phyloP scores from a whole-genome alignment of 257 asterid genomes.

The Solanum ahanhuiri region DNA sequence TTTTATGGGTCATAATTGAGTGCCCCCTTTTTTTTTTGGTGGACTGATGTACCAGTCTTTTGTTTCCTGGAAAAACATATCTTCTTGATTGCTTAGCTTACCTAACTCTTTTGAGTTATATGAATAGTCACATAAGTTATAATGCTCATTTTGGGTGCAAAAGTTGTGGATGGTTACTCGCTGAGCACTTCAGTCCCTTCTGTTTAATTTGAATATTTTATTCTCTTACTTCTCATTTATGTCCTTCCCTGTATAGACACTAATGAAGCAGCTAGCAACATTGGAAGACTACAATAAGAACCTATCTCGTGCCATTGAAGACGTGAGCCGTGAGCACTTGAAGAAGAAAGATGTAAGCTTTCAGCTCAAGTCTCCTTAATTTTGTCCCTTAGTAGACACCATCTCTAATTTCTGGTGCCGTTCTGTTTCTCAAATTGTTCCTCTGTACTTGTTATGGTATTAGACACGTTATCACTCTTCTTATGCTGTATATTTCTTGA shows the following conservation, averaged over 20 bases:
- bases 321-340: constrained; percentile 77
- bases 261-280: constrained; percentile 94
- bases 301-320: constrained; percentile 88
- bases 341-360: constrained; percentile 75
- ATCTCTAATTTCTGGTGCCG: background rate
- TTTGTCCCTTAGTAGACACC: background rate
- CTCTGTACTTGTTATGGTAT: background rate
- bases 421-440: background rate
- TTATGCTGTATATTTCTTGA: background rate
- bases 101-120: background rate
- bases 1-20: background rate
- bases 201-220: background rate
- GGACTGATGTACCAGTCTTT: background rate
- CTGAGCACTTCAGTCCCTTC: background rate
- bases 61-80: background rate
- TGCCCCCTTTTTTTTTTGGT: background rate
- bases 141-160: background rate
- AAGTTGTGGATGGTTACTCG: background rate
- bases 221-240: background rate
- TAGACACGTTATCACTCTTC: background rate
- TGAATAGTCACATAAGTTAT: background rate
- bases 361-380: background rate
- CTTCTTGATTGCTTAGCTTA: background rate
- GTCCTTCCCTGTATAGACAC: constrained; percentile 27
- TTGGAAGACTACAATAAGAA: constrained; percentile 87